These are phyloP conservation scores for Lycium barbarum DNA, from an alignment of 257 asterid species.

Conservation along the genomic window DNA sequence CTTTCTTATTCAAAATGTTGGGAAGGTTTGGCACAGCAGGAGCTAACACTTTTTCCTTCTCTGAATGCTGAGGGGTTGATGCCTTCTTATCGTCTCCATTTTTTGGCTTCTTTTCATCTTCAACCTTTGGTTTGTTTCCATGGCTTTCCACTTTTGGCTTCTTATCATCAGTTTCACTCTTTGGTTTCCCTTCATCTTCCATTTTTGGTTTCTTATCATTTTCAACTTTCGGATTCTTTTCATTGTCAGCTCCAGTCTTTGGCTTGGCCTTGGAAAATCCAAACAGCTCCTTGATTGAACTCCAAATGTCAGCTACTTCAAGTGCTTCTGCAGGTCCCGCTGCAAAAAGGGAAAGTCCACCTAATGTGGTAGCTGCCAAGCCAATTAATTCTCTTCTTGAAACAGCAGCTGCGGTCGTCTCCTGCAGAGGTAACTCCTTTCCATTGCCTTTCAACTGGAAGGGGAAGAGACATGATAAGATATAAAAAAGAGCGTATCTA, in stretches of 20 bases:
- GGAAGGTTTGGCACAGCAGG: neutral
- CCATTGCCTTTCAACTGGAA: slow-evolving; percentile 46
- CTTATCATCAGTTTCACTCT: slow-evolving; percentile 40
- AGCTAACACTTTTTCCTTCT: slow-evolving; percentile 35
- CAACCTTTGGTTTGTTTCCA: slow-evolving; percentile 32
- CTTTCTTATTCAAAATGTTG: neutral
- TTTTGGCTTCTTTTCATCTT: slow-evolving; percentile 29
- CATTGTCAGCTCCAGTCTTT: slow-evolving; percentile 27
- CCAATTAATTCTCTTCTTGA: slow-evolving; percentile 63
- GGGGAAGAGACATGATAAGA: slow-evolving; percentile 11
- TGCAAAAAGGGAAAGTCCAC: slow-evolving; percentile 45
- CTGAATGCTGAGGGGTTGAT: slow-evolving; percentile 25
- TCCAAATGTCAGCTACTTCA: slow-evolving; percentile 51
- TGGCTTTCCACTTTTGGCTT: slow-evolving; percentile 37
- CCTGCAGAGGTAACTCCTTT: slow-evolving; percentile 37
- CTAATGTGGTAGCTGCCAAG: slow-evolving; percentile 52
- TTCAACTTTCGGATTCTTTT: slow-evolving; percentile 24
- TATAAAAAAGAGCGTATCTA: neutral
- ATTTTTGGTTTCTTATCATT: slow-evolving; percentile 38
- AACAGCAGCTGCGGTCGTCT: slow-evolving; percentile 26
- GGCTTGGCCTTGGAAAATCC: slow-evolving; percentile 39
- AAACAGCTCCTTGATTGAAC: slow-evolving; percentile 53
- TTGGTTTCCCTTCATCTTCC: neutral
- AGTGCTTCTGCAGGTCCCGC: slow-evolving; percentile 62
- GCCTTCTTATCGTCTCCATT: neutral